phyloP scores from a whole-genome alignment of 495 filamentous ascomycete species.

The Penicillium waksmanii region DNA sequence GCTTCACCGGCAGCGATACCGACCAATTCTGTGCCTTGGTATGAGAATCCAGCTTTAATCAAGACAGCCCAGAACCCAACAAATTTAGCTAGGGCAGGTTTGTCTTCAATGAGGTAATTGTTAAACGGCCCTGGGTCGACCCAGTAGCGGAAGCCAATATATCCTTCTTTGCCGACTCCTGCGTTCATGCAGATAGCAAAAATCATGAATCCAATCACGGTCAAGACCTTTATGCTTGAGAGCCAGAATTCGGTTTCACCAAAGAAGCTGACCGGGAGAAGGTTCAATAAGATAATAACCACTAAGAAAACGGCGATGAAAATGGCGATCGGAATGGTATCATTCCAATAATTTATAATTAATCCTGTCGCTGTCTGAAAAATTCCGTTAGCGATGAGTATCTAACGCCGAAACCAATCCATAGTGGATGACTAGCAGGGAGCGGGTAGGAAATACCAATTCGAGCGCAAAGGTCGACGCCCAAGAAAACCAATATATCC shows the following conservation, averaged over 20 bases:
- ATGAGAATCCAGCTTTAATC: constrained; percentile 62
- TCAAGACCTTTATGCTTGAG: constrained; percentile 58
- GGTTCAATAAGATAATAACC: constrained; percentile 61
- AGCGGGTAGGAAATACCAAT: constrained; percentile 31
- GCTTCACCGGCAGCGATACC: constrained; percentile 69
- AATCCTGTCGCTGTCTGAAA: constrained; percentile 58
- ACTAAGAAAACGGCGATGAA: constrained; percentile 71
- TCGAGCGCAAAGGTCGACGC: constrained; percentile 66
- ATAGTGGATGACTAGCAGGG: too few relatives aligned
- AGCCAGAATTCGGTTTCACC: constrained; percentile 66
- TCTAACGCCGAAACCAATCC: too few relatives aligned
- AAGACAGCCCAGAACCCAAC: constrained; percentile 43
- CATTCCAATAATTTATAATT: constrained; percentile 70
- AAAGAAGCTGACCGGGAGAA: constrained; percentile 51
- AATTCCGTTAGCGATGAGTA: too few relatives aligned
- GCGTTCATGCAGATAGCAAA: constrained; percentile 61
- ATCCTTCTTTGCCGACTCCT: constrained; percentile 56
- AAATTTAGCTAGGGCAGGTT: constrained; percentile 52
- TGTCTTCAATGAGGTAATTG: constrained; percentile 57
- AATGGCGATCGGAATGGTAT: constrained; percentile 56
- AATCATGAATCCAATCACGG: constrained; percentile 60
- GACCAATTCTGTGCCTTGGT: constrained; percentile 66
- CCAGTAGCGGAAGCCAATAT: constrained; percentile 64
- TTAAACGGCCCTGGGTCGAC: constrained; percentile 62
- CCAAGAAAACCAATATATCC: constrained; percentile 62